These are phyloP conservation scores for Trifolium dubium DNA, from an alignment of 306 rosid genomes.

Conservation along the genomic window DNA sequence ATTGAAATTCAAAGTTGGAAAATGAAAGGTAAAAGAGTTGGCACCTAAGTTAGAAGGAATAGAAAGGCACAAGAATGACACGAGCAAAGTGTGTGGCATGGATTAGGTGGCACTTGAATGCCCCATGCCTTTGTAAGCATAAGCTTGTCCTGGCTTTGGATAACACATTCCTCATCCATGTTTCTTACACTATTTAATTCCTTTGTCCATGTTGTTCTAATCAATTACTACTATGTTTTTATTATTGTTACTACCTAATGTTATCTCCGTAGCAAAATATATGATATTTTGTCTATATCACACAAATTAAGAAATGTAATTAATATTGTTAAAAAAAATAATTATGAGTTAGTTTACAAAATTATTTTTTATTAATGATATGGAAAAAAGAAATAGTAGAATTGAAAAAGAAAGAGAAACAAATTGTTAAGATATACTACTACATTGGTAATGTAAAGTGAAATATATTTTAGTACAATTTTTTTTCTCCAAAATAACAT, in stretches of 20 bases:
- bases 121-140: slow-evolving; percentile 50
- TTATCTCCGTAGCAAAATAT: no score
- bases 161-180: slow-evolving; percentile 43
- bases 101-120: slow-evolving; percentile 54
- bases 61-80: slow-evolving; percentile 52
- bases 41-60: not conserved
- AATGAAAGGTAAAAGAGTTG: slow-evolving; percentile 32
- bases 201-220: not conserved
- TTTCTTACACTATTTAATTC: not conserved
- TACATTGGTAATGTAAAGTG: no score
- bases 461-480: no score
- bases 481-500: no score
- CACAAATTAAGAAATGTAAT: no score
- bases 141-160: slow-evolving; percentile 26
- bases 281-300: no score
- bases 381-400: no score
- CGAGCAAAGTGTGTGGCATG: slow-evolving; percentile 57
- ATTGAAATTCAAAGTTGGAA: slow-evolving; percentile 26
- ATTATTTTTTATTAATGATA: not conserved
- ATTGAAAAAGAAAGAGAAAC: no score
- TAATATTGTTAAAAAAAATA: no score
- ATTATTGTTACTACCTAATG: no score
- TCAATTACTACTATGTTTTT: slow-evolving; percentile 4
- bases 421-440: no score
- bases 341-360: no score